Evolutionary conservation across 768 basidiomycete genomes (phyloP), one percentile per base, ranked within the genome.

Genomic region (Tylopilus sp.): DNA sequence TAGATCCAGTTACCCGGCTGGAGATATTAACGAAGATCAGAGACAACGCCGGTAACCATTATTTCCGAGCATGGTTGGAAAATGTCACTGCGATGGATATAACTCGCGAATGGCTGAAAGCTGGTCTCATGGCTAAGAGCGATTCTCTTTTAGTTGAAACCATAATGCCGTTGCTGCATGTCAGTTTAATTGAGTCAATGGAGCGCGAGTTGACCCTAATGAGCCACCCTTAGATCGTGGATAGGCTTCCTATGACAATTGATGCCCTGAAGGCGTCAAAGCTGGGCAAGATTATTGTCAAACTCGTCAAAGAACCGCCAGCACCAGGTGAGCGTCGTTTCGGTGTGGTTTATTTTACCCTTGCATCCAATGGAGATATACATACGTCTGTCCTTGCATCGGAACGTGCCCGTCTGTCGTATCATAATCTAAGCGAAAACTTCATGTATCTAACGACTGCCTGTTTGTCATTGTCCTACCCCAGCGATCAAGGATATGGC

Each of bases 401-500:
- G 48, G 59, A 70, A 61, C 64, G 57, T 61, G 63, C 59, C 56
- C 57, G 47, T 64, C 58, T 70, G 48, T 63, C 61, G 66, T 70
- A 64, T 64, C 63, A 64, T 64, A 62, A 59, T 57, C 67, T 68
- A 68, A 71, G 58, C 50, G 58, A 58, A 65, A 64, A 59, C 57
- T 41, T 62, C 63, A 74, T 83, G 78, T 86, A 85, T 87, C 86
- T 89, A 84, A 89, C 86, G 65, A 71, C 64, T 52, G 63, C 69
- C 72, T 66, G 71, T 71, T 73, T 75, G 68, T 63, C 69, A 64
- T 71, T 72, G 71, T 67, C 61, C 63, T 58, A 59, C 59, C 59
- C 70, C 78, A 92, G 90, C 90, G 74, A 82, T 90, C 86, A 89
- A 91, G 85, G 90, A 92, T 76, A 89, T 92, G 87, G 90, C 90